Conservation (phyloP, 345 rosid genomes). For the Pistacia integerrima region DNA sequence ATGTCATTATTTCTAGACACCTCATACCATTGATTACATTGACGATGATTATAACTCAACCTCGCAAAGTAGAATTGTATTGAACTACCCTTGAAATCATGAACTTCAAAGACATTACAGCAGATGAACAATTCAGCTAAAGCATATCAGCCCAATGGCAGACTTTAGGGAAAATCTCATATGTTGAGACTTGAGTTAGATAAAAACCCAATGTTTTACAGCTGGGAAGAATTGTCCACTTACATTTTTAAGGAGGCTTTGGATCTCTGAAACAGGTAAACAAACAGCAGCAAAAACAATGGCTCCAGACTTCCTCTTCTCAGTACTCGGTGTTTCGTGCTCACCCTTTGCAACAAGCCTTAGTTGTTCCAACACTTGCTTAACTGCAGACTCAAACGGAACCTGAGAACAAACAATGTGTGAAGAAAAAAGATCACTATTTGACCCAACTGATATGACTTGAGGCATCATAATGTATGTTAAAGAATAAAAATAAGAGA, state of each 20-base stretch:
- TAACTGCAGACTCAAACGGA: slow-evolving; percentile 74
- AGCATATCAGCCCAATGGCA: neutral
- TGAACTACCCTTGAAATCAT: neutral
- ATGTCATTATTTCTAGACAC: neutral
- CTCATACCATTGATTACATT: neutral
- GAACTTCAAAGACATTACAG: neutral
- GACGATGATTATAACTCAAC: neutral
- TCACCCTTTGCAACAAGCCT: slow-evolving; percentile 66
- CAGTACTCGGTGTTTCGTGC: slow-evolving; percentile 58
- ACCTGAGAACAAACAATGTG: slow-evolving; percentile 44
- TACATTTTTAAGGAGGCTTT: slow-evolving; percentile 61
- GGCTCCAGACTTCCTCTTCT: slow-evolving; percentile 64
- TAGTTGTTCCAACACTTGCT: slow-evolving; percentile 75
- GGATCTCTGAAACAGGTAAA: slow-evolving; percentile 59
- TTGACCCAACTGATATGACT: slow-evolving; percentile 5
- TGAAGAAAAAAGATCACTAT: neutral
- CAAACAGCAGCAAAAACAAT: slow-evolving; percentile 82
- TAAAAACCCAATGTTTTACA: neutral
- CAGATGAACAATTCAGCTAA: neutral
- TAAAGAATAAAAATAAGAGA: neutral
- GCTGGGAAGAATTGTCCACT: slow-evolving; percentile 12
- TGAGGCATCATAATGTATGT: slow-evolving; percentile 1
- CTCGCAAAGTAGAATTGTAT: neutral
- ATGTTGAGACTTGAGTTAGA: neutral
- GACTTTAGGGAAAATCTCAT: neutral